Evolutionary conservation across 2,329 filamentous ascomycete genomes (phyloP).

Genomic region (Pseudonectria foliicola): DNA sequence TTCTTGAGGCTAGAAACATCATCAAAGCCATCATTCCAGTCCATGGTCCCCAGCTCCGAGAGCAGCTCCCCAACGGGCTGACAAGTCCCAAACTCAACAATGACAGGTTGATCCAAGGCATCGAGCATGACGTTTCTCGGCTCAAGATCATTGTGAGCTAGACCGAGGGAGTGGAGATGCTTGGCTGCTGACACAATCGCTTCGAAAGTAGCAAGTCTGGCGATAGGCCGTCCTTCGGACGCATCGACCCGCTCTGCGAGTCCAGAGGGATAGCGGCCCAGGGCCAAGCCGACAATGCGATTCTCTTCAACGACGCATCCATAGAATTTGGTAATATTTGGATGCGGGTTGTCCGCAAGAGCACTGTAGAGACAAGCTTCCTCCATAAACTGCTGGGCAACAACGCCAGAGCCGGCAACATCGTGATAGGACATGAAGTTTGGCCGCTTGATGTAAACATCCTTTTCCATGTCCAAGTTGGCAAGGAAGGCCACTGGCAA

Average conservation of each 20-base stretch:
- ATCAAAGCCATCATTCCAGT: constrained; percentile 1
- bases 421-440: too few species aligned
- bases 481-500: too few species aligned
- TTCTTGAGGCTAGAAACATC: background rate
- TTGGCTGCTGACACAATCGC: constrained; percentile 15
- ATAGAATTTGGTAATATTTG: background rate
- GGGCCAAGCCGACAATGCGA: background rate
- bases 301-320: background rate
- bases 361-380: too few species aligned
- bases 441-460: too few species aligned
- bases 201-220: background rate
- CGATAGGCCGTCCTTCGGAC: background rate
- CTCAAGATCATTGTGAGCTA: constrained; percentile 29
- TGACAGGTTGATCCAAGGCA: constrained; percentile 20
- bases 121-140: constrained; percentile 28
- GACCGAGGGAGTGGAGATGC: constrained; percentile 26
- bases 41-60: background rate
- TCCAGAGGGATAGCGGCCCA: background rate
- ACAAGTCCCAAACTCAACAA: constrained; percentile 30
- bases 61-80: background rate
- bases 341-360: background rate
- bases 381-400: too few species aligned
- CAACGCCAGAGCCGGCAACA: too few species aligned
- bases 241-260: background rate
- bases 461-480: too few species aligned